phyloP scores from a whole-genome alignment of 2,329 filamentous ascomycete species.

The Colletotrichum magnum region DNA sequence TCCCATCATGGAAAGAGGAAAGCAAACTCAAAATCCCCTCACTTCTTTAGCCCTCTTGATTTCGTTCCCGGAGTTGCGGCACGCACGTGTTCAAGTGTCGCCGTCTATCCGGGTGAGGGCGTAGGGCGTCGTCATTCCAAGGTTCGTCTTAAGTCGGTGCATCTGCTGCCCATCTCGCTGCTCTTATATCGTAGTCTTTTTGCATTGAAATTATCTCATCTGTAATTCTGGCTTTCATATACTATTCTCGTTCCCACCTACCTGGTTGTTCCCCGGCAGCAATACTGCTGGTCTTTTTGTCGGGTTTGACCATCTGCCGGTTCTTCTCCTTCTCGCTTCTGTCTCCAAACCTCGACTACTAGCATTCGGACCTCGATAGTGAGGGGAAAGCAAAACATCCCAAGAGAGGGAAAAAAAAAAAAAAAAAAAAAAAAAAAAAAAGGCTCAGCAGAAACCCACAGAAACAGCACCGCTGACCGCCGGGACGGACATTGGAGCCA shows the following conservation, averaged over 20 bases:
- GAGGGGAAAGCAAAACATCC: too few relatives aligned
- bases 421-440: too few relatives aligned
- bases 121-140: not conserved
- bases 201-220: too few relatives aligned
- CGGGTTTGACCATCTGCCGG: not conserved
- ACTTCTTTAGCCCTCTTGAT: not conserved
- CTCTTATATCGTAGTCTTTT: too few relatives aligned
- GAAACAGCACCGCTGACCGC: too few relatives aligned
- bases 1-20: not conserved
- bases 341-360: too few relatives aligned
- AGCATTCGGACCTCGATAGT: too few relatives aligned
- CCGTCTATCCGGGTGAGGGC: not conserved
- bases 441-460: too few relatives aligned
- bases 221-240: not conserved
- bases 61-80: not conserved
- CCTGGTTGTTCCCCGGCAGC: not conserved
- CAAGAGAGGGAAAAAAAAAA: too few relatives aligned
- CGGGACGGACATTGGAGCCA: too few relatives aligned
- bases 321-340: too few relatives aligned
- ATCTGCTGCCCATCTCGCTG: too few relatives aligned
- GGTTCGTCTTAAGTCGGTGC: not conserved
- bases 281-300: not conserved
- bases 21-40: conserved; percentile 20
- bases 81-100: not conserved
- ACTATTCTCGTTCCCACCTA: not conserved